A percentile compares a stretch with the other conserved stretches of the same genome.
Evolutionary conservation across 352 stramenopile species (phyloP).

Genomic region (Globisporangium abappressorium): DNA sequence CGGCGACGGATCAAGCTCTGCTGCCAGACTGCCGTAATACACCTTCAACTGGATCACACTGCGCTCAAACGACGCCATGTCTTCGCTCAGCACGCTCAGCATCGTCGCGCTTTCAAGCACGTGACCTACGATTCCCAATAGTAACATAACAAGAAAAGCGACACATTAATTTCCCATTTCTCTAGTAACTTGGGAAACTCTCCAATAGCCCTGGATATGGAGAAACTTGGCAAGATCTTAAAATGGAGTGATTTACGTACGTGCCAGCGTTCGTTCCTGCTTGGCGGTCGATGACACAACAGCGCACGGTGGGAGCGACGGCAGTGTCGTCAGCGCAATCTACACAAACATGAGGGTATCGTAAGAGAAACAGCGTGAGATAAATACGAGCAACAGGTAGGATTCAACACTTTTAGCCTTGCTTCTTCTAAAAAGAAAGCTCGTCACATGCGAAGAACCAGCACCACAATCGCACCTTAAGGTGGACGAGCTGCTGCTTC

Average conservation of each 20-base stretch:
- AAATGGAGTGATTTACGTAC: conserved; percentile 31
- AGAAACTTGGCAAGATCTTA: not conserved
- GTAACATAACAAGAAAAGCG: not conserved
- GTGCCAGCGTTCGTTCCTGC: conserved; percentile 70
- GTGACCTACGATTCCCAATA: conserved; percentile 38
- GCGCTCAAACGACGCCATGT: conserved; percentile 85
- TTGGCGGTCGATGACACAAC: conserved; percentile 45
- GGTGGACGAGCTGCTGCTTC: conserved; percentile 42
- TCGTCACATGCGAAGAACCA: not conserved
- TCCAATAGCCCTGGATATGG: not conserved
- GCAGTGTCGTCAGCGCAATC: conserved; percentile 83
- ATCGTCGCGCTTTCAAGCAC: conserved; percentile 89
- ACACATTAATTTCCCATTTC: not conserved
- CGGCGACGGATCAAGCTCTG: conserved; percentile 51
- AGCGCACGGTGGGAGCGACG: conserved; percentile 75
- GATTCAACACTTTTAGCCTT: not conserved
- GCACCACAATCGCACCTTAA: conserved; percentile 44
- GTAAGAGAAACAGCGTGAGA: not conserved
- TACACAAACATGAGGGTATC: conserved; percentile 19
- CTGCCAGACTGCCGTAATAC: conserved; percentile 64
- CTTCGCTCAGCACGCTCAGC: conserved; percentile 80
- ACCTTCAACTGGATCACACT: conserved; percentile 89
- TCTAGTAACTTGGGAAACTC: not conserved
- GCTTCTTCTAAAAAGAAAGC: not conserved
- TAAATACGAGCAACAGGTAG: not conserved